Percentiles rank a stretch among this genome's conserved stretches.
Evolutionary conservation across 2,329 filamentous ascomycete species (phyloP).

Genomic region (Penicillium frequentans): DNA sequence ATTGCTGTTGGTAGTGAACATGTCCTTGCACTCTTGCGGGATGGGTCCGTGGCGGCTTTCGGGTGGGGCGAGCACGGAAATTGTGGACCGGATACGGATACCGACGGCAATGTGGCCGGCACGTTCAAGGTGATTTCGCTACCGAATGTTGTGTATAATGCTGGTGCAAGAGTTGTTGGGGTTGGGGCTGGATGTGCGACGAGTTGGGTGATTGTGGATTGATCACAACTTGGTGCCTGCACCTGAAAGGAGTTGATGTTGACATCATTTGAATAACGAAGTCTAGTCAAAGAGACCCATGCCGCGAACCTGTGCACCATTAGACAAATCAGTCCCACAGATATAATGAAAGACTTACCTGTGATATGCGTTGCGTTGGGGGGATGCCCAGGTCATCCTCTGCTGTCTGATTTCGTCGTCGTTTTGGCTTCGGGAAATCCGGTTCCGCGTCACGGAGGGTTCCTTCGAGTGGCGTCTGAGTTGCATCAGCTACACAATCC

Average conservation of each 20-base stretch:
- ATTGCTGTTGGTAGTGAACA: constrained; percentile 92
- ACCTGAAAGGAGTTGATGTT: background rate
- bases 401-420: constrained; percentile 12
- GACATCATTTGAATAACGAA: background rate
- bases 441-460: constrained; percentile 37
- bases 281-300: constrained; percentile 47
- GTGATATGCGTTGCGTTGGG: constrained; percentile 51
- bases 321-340: background rate
- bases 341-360: constrained; percentile 32
- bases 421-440: constrained; percentile 15
- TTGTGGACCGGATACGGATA: constrained; percentile 69
- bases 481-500: constrained; percentile 14
- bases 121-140: constrained; percentile 67
- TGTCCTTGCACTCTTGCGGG: constrained; percentile 67
- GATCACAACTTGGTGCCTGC: constrained; percentile 4
- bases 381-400: constrained; percentile 43
- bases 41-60: constrained; percentile 75
- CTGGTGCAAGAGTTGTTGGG: constrained; percentile 47
- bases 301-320: constrained; percentile 33
- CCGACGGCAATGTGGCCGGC: constrained; percentile 66
- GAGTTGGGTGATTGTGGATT: constrained; percentile 65
- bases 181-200: constrained; percentile 89
- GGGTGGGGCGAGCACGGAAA: constrained; percentile 99
- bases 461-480: constrained; percentile 37
- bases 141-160: constrained; percentile 49